Evolutionary conservation across 2,329 filamentous ascomycete species (phyloP).

Genomic region (Aspergillus candidus): DNA sequence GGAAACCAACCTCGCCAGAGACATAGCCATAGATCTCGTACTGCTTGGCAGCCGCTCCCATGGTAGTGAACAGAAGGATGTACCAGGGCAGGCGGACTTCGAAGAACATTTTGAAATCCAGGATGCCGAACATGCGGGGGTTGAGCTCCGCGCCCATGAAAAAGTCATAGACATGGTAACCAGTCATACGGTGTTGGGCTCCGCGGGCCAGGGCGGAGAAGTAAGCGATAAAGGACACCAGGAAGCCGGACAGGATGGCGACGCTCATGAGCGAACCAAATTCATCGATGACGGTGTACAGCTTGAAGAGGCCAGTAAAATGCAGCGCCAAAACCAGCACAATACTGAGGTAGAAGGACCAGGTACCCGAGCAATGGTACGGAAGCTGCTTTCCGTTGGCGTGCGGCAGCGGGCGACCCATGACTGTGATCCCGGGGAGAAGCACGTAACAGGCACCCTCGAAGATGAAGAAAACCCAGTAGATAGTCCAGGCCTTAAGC

Average conservation of each 20-base stretch:
- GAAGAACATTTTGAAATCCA: slow-evolving; percentile 95
- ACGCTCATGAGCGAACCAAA: slow-evolving; percentile 92
- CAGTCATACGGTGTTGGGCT: slow-evolving; percentile 86
- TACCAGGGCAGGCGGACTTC: slow-evolving; percentile 91
- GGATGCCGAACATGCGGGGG: slow-evolving; percentile 72
- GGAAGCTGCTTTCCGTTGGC: slow-evolving; percentile 75
- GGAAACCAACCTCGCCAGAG: slow-evolving; percentile 73
- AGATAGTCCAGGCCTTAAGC: slow-evolving; percentile 79
- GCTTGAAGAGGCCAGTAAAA: slow-evolving; percentile 73
- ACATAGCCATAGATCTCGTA: slow-evolving; percentile 82
- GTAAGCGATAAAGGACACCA: slow-evolving; percentile 79
- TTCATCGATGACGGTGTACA: slow-evolving; percentile 90
- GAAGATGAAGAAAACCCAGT: slow-evolving; percentile 87
- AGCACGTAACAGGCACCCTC: slow-evolving; percentile 77
- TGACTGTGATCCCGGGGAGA: slow-evolving; percentile 79
- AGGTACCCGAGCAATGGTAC: slow-evolving; percentile 91
- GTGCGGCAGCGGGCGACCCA: slow-evolving; percentile 82
- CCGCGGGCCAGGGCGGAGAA: slow-evolving; percentile 75
- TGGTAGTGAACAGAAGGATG: slow-evolving; percentile 72
- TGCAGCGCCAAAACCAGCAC: slow-evolving; percentile 65
- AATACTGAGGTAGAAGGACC: slow-evolving; percentile 83
- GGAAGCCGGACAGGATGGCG: slow-evolving; percentile 81
- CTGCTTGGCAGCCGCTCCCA: slow-evolving; percentile 72
- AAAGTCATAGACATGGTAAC: slow-evolving; percentile 74
- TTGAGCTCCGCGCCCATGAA: slow-evolving; percentile 88